These are phyloP conservation scores for Patellifolia procumbens DNA, from an alignment of 179 eudicot species.

Conservation along the genomic window DNA sequence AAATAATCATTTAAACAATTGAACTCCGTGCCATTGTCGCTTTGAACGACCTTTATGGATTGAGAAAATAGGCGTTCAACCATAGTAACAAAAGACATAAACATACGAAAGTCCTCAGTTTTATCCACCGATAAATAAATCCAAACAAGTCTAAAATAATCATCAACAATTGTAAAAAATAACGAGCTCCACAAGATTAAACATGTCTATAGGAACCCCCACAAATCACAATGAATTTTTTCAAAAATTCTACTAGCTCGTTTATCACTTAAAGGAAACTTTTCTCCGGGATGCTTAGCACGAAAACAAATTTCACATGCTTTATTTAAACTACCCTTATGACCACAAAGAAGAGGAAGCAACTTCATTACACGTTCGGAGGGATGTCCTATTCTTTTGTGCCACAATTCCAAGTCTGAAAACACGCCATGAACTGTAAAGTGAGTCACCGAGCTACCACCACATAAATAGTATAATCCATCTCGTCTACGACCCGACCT, in stretches of 20 bases:
- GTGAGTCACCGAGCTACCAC: not conserved
- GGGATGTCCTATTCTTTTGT: too few relatives aligned
- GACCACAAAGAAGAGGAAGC: not conserved
- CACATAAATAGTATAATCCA: not conserved
- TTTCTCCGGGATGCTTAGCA: not conserved
- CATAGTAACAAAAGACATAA: not conserved
- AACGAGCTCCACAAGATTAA: too few relatives aligned
- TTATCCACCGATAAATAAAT: not conserved
- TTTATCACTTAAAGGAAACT: not conserved
- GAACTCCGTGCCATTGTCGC: not conserved
- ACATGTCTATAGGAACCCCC: too few relatives aligned
- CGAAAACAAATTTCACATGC: not conserved
- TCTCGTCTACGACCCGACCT: not conserved
- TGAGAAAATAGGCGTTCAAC: too few relatives aligned
- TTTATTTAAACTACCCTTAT: not conserved
- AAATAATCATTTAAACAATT: not conserved
- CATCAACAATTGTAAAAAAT: too few relatives aligned
- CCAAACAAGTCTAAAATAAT: too few relatives aligned
- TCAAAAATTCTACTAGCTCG: too few relatives aligned
- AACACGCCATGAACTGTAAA: not conserved
- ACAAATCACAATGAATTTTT: too few relatives aligned
- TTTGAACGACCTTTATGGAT: not conserved
- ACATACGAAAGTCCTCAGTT: not conserved
- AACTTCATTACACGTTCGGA: not conserved
- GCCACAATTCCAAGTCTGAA: not conserved